Evolutionary conservation across 192 early-diverging fungal genomes (phyloP).

Genomic region (Podila minutissima): DNA sequence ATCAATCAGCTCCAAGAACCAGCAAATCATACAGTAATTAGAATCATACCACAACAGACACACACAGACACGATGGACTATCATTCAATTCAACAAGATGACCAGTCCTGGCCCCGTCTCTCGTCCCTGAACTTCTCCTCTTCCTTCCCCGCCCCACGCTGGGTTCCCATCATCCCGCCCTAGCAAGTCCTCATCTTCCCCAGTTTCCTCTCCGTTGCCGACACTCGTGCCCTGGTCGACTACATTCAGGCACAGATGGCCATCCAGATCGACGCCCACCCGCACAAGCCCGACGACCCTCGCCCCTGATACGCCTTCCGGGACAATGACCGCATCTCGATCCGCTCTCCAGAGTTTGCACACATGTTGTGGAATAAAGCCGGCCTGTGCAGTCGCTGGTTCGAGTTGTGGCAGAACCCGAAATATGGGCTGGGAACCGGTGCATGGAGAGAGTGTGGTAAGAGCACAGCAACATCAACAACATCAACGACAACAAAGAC

Average conservation of each 20-base stretch:
- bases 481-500: not conserved
- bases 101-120: constrained; percentile 27
- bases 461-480: not conserved
- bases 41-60: not conserved
- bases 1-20: too few relatives aligned
- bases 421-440: constrained; percentile 48
- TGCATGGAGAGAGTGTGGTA: constrained; percentile 49
- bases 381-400: constrained; percentile 38
- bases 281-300: constrained; percentile 31
- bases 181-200: constrained; percentile 34
- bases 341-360: constrained; percentile 54
- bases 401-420: constrained; percentile 35
- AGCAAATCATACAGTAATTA: too few relatives aligned
- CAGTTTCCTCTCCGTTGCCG: constrained; percentile 15
- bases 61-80: not conserved
- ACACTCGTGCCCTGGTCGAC: constrained; percentile 11
- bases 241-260: constrained; percentile 37
- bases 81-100: not conserved
- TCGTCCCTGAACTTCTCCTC: constrained; percentile 19
- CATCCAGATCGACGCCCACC: constrained; percentile 35
- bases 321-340: constrained; percentile 66
- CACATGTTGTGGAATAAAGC: constrained; percentile 57
- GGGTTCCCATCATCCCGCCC: constrained; percentile 21
- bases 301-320: constrained; percentile 67
- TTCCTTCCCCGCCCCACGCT: constrained; percentile 10